Conservation (phyloP, 192 early-diverging fungal genomes). For the Irineochytrium annulatum region DNA sequence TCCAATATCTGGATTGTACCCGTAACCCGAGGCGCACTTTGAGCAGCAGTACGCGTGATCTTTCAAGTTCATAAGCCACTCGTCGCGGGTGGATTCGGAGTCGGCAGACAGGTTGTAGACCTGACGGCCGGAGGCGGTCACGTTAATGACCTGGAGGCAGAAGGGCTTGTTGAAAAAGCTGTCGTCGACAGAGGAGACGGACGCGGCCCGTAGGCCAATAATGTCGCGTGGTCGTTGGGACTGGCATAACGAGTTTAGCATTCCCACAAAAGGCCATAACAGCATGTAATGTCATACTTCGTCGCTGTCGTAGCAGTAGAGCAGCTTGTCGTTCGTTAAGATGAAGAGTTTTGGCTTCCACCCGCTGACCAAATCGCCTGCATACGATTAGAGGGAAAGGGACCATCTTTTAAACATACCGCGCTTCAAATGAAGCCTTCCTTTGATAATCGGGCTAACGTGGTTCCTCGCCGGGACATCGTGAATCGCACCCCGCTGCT, state of each 20-base stretch:
- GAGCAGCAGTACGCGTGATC: slow-evolving; percentile 28
- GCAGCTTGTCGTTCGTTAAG: slow-evolving; percentile 8
- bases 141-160: slow-evolving; percentile 35
- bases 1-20: slow-evolving; percentile 8
- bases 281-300: slow-evolving; percentile 3
- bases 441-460: slow-evolving; percentile 3
- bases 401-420: slow-evolving; percentile 1
- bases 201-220: slow-evolving; percentile 20
- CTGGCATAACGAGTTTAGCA: too few relatives aligned
- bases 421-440: slow-evolving; percentile 7
- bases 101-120: slow-evolving; percentile 34
- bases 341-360: slow-evolving; percentile 18
- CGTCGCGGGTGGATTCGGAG: slow-evolving; percentile 26
- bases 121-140: slow-evolving; percentile 22
- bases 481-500: too few relatives aligned
- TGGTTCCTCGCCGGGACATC: slow-evolving; percentile 5
- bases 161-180: slow-evolving; percentile 33
- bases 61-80: slow-evolving; percentile 29
- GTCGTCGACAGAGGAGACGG: slow-evolving; percentile 34
- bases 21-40: slow-evolving; percentile 12
- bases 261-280: background rate
- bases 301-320: slow-evolving; percentile 11
- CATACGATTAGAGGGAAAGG: background rate
- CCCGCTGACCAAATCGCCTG: slow-evolving; percentile 10
- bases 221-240: too few relatives aligned